phyloP scores from a whole-genome alignment of 352 stramenopile genomes.

The Phytophthora lateralis region DNA sequence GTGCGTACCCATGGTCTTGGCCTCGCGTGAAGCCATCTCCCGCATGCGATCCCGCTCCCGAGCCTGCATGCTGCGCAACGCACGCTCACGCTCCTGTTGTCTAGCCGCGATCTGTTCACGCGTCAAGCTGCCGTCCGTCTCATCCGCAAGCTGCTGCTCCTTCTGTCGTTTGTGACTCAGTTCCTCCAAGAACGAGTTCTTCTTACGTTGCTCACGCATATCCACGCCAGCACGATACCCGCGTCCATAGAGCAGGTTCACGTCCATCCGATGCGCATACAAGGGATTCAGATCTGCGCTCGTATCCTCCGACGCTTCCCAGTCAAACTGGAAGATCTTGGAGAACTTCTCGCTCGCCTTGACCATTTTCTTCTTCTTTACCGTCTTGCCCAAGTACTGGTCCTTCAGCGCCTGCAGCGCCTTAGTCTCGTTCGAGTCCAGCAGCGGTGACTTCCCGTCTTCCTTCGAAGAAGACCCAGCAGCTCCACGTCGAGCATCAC shows the following conservation, averaged over 20 bases:
- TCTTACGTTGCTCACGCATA: conserved; percentile 93
- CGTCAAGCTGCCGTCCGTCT: conserved; percentile 63
- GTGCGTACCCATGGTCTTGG: conserved; percentile 82
- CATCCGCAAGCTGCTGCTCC: conserved; percentile 74
- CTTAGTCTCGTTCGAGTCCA: conserved; percentile 65
- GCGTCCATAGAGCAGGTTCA: conserved; percentile 92
- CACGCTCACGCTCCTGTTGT: conserved; percentile 72
- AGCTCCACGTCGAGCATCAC: conserved; percentile 7
- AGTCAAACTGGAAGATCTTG: conserved; percentile 95
- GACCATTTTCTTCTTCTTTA: conserved; percentile 89
- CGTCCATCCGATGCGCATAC: conserved; percentile 88
- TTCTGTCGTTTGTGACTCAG: conserved; percentile 88
- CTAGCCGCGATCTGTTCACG: conserved; percentile 63
- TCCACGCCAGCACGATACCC: conserved; percentile 94
- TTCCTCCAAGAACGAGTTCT: conserved; percentile 89
- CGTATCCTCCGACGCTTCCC: conserved; percentile 93
- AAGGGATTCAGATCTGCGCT: conserved; percentile 91
- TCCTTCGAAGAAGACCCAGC: conserved; percentile 16
- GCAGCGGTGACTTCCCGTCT: conserved; percentile 19
- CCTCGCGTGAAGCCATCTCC: conserved; percentile 72
- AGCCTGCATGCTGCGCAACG: conserved; percentile 75
- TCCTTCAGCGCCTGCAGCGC: conserved; percentile 86
- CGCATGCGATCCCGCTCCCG: conserved; percentile 61
- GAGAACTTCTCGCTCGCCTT: conserved; percentile 94
- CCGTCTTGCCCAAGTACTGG: conserved; percentile 89